Percentiles rank a stretch among this genome's conserved stretches.
phyloP scores from a whole-genome alignment of 768 basidiomycete species.

The Mycena floridula region DNA sequence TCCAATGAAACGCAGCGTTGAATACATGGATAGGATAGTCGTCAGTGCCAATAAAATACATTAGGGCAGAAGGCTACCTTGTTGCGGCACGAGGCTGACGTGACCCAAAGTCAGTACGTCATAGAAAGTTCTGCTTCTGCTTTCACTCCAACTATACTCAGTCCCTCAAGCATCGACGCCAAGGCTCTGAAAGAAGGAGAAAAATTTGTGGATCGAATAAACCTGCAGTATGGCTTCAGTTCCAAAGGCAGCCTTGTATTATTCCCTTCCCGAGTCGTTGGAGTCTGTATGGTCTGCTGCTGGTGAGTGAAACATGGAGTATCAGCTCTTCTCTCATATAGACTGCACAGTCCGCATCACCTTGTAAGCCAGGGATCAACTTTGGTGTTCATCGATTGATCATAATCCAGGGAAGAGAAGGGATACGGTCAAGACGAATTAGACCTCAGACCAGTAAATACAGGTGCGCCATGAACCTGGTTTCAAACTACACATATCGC shows the following conservation, averaged over 20 bases:
- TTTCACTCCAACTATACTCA: too few species aligned
- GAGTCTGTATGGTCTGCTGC: constrained; percentile 59
- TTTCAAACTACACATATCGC: not conserved
- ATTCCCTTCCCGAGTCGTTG: constrained; percentile 31
- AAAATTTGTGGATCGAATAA: too few species aligned
- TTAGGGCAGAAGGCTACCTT: too few species aligned
- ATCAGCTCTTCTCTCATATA: not conserved
- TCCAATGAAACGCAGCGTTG: too few species aligned
- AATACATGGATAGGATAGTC: constrained; percentile 3
- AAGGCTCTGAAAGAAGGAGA: too few species aligned
- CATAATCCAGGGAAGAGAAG: constrained; percentile 48
- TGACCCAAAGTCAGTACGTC: too few species aligned
- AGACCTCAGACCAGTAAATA: constrained; percentile 61
- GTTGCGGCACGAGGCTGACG: too few species aligned
- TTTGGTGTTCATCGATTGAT: constrained; percentile 5
- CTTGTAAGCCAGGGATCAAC: constrained; percentile 34
- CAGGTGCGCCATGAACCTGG: constrained; percentile 28
- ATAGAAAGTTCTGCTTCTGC: too few species aligned
- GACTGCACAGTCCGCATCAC: constrained; percentile 40
- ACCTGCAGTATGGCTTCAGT: constrained; percentile 28
- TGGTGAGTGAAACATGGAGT: constrained; percentile 29
- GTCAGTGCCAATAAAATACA: too few species aligned
- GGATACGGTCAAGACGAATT: constrained; percentile 79
- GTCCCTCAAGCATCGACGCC: too few species aligned
- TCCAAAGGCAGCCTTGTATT: constrained; percentile 82